A percentile compares a stretch with the other conserved stretches of the same genome.
Conservation (phyloP, 2,329 filamentous ascomycete species). For the Alternaria angustiovoidea region DNA sequence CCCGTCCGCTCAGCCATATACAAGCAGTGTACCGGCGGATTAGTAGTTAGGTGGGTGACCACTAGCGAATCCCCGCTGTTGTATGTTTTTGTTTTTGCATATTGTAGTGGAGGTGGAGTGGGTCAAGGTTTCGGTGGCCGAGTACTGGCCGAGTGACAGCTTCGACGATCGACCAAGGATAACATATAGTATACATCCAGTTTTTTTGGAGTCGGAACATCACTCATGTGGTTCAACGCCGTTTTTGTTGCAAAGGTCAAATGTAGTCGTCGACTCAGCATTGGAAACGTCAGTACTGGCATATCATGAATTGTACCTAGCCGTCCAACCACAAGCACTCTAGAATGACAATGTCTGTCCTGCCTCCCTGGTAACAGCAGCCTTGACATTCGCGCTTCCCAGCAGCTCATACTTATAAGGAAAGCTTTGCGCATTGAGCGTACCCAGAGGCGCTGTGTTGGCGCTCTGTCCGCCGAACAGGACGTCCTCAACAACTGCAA, state of each 20-base stretch:
- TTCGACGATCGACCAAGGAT: too few relatives aligned
- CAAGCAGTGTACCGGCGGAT: too few relatives aligned
- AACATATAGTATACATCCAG: too few relatives aligned
- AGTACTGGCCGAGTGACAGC: not conserved
- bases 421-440: conserved; percentile 54
- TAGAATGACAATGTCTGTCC: conserved; percentile 29
- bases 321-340: not conserved
- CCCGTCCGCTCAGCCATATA: too few relatives aligned
- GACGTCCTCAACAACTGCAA: conserved; percentile 56
- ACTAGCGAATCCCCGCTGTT: not conserved
- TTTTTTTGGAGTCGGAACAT: too few relatives aligned
- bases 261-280: too few relatives aligned
- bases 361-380: conserved; percentile 49
- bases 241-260: not conserved
- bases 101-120: not conserved
- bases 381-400: conserved; percentile 59
- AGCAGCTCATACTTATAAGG: conserved; percentile 63
- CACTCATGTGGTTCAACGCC: too few relatives aligned
- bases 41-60: too few relatives aligned
- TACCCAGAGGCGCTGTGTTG: conserved; percentile 60
- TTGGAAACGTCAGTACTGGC: too few relatives aligned
- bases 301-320: not conserved
- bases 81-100: not conserved
- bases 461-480: conserved; percentile 49
- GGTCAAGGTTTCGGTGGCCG: not conserved